These are phyloP conservation scores for Hypoxylon sp. DNA, from an alignment of 2,329 filamentous ascomycete genomes.

Conservation along the genomic window DNA sequence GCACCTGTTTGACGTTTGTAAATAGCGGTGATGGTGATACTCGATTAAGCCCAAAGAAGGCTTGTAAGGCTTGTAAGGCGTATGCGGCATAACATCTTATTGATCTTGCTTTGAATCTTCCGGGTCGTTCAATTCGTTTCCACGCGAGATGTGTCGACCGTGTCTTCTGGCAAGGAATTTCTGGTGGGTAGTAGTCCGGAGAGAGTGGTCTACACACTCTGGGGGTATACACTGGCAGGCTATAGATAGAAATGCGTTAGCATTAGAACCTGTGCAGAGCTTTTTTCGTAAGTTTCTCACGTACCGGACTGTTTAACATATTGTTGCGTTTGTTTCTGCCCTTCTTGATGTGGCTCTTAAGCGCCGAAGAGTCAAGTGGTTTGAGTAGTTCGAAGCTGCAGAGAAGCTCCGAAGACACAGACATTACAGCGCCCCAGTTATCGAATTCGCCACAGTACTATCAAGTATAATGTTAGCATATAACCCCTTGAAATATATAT, in stretches of 20 bases:
- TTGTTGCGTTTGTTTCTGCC: constrained; percentile 92
- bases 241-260: constrained; percentile 46
- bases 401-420: constrained; percentile 89
- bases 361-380: constrained; percentile 91
- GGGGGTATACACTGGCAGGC: constrained; percentile 67
- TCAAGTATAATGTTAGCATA: constrained; percentile 42
- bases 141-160: constrained; percentile 35
- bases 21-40: constrained; percentile 21
- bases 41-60: constrained; percentile 29
- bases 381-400: constrained; percentile 98
- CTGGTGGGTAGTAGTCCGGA: constrained; percentile 22
- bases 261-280: background rate
- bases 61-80: constrained; percentile 24
- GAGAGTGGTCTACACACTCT: constrained; percentile 60
- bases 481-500: constrained; percentile 23
- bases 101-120: constrained; percentile 26
- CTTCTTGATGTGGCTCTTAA: constrained; percentile 99
- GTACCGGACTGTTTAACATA: constrained; percentile 95
- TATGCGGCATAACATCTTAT: constrained; percentile 29
- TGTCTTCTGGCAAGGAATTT: constrained; percentile 33
- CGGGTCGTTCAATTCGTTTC: constrained; percentile 38
- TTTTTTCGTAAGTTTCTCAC: constrained; percentile 55
- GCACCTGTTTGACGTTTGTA: constrained; percentile 18
- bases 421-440: constrained; percentile 99
- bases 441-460: constrained; percentile 99